Base-by-base conservation (phyloP, 1,284 basidiomycete genomes). In the Xerocomus minutiporus region DNA sequence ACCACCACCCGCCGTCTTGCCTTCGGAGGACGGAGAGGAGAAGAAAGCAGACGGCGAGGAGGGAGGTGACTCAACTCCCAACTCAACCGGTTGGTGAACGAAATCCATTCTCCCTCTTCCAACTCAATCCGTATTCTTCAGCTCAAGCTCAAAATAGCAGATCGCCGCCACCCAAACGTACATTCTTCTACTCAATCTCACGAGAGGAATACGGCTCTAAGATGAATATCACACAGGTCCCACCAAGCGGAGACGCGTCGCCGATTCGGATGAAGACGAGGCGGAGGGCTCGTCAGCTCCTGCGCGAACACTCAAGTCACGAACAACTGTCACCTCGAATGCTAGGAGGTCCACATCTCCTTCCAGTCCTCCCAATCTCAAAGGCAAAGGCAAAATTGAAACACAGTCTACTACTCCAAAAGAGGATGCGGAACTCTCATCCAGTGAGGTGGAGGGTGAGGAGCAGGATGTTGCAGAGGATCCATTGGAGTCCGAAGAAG, bases 201-300 rank as follows among this genome's bases (percentile, higher is more conserved):
- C 20, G 6, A 35, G 41, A 34, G n/a, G 4, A 26, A 41, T 31
- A 2, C 3, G 17, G 17, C n/a, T 36, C 54, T 56, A 9, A 54
- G 13, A 25, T 9, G n/a, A 15, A 42, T 44, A 5, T 2, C 17
- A 17, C 31, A 35, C 40, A 71, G 67, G 28, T 32, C 73, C 62
- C 50, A 53, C 67, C 7, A 87, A 88, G 71, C 82, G 78, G 63
- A 74, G 84, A 56, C 77, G 81, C 46, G 72, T 88, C 35, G 62
- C 86, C 5, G 75, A 82, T 40, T 88, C 86, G 0, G 87, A 89
- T 53, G 82, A 86, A 28, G 86, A 87, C 53, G 74, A 72, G 26
- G 56, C 51, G 56, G 32, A 56, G 53, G 32, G 46, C 38, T 42
- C 46, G 17, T 23, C 13, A 31, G 4, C 4, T 29, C 23, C 51